These are phyloP conservation scores for Aspergillus calidoustus DNA, from an alignment of 2,329 filamentous ascomycete genomes.

Conservation along the genomic window DNA sequence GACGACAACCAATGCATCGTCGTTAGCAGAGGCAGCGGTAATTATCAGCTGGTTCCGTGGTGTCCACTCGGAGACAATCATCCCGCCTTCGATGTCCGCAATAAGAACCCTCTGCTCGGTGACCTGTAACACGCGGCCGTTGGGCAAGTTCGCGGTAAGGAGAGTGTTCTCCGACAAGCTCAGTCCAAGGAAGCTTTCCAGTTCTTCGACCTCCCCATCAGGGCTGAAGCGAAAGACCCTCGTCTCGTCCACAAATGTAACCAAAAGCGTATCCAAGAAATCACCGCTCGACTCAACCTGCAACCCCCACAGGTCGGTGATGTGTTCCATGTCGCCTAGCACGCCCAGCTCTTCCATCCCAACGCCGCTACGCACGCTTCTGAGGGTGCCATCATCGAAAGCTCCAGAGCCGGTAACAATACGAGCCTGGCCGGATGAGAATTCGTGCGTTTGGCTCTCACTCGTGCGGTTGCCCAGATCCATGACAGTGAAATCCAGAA, in stretches of 20 bases:
- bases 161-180: slow-evolving; percentile 73
- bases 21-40: slow-evolving; percentile 77
- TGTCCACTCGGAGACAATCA: slow-evolving; percentile 52
- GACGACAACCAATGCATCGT: slow-evolving; percentile 71
- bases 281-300: slow-evolving; percentile 51
- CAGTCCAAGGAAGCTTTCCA: slow-evolving; percentile 75
- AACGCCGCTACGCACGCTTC: slow-evolving; percentile 91
- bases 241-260: slow-evolving; percentile 83
- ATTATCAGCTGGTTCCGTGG: slow-evolving; percentile 60
- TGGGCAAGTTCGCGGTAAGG: slow-evolving; percentile 67
- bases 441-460: slow-evolving; percentile 81
- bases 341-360: slow-evolving; percentile 86
- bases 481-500: slow-evolving; percentile 94
- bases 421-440: slow-evolving; percentile 90
- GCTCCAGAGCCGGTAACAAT: slow-evolving; percentile 93
- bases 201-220: slow-evolving; percentile 81
- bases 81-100: slow-evolving; percentile 59
- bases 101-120: slow-evolving; percentile 68
- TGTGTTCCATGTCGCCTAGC: slow-evolving; percentile 75
- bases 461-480: slow-evolving; percentile 87
- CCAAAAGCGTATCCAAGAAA: slow-evolving; percentile 69
- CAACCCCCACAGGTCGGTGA: slow-evolving; percentile 75
- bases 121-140: slow-evolving; percentile 73
- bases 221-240: slow-evolving; percentile 77
- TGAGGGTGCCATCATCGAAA: slow-evolving; percentile 82